Conservation (phyloP, 2,329 filamentous ascomycete species). For the Aureobasidium subglaciale region DNA sequence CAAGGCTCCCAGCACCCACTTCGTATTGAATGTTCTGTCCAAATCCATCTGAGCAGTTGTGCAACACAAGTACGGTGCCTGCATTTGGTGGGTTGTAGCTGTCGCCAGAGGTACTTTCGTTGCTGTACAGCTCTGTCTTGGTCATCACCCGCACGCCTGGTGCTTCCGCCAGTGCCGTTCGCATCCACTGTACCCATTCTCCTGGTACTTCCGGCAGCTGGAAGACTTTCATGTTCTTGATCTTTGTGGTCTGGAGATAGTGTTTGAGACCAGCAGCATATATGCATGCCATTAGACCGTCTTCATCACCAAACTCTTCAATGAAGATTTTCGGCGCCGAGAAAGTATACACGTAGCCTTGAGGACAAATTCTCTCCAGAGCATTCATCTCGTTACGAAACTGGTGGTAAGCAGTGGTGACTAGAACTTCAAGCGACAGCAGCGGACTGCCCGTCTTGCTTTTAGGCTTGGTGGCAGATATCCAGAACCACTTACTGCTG, state of each 20-base stretch:
- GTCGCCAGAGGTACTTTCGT: not conserved
- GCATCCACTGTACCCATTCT: not conserved
- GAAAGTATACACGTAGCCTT: slow-evolving; percentile 8
- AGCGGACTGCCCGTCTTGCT: not conserved
- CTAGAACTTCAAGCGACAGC: slow-evolving; percentile 6
- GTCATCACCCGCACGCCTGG: not conserved
- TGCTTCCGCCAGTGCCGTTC: not conserved
- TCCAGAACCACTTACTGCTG: not conserved
- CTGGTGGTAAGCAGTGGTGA: slow-evolving; percentile 1
- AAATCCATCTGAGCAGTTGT: slow-evolving; percentile 10
- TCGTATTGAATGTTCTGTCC: slow-evolving; percentile 12
- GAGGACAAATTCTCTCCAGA: not conserved
- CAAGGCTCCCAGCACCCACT: not conserved
- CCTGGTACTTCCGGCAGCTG: not conserved
- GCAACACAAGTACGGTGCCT: slow-evolving; percentile 7
- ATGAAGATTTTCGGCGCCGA: slow-evolving; percentile 3
- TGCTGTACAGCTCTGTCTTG: not conserved
- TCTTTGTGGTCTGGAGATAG: not conserved
- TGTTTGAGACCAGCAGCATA: slow-evolving; percentile 11
- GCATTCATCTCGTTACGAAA: slow-evolving; percentile 2
- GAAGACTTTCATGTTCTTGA: not conserved
- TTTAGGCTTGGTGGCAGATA: not conserved
- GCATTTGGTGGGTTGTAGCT: not conserved
- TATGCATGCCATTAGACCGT: slow-evolving; percentile 1
- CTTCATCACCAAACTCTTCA: not conserved